A percentile compares a stretch with the other conserved stretches of the same genome.
Evolutionary conservation across 495 filamentous ascomycete species (phyloP).

Genomic region (Daldinia concentrica): DNA sequence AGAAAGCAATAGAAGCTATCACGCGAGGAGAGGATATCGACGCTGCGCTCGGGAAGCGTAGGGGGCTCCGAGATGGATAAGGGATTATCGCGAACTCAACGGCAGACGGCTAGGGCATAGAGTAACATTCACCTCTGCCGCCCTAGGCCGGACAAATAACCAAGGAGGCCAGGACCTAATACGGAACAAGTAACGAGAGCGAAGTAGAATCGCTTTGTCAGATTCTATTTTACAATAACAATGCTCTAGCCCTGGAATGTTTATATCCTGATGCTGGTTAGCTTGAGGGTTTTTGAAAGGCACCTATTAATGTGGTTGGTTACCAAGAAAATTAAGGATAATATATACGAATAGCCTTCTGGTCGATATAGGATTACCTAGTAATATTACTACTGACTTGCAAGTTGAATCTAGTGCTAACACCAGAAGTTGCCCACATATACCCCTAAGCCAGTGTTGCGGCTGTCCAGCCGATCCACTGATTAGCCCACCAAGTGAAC

Average conservation of each 20-base stretch:
- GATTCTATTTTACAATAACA: not conserved
- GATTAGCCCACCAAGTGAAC: constrained; percentile 32
- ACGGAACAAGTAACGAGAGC: not conserved
- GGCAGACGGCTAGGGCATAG: not conserved
- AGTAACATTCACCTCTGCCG: not conserved
- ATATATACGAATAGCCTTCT: too few relatives aligned
- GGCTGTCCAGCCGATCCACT: constrained; percentile 50
- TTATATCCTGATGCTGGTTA: not conserved
- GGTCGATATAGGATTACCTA: too few relatives aligned
- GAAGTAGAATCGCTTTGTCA: not conserved
- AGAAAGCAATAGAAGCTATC: constrained; percentile 53
- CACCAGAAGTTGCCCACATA: too few relatives aligned
- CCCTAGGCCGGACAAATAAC: not conserved
- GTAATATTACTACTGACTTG: too few relatives aligned
- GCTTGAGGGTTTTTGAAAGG: not conserved
- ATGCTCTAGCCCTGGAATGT: not conserved
- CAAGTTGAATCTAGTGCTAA: too few relatives aligned
- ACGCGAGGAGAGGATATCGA: constrained; percentile 45
- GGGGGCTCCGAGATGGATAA: constrained; percentile 7
- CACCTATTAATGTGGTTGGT: too few relatives aligned
- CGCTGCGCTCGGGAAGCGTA: constrained; percentile 13
- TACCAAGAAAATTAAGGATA: too few relatives aligned
- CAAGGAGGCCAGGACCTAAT: not conserved
- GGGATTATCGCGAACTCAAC: not conserved
- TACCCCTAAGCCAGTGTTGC: constrained; percentile 35